These are phyloP conservation scores for Takashimella koratensis DNA, from an alignment of 1,284 basidiomycete species.

Conservation along the genomic window DNA sequence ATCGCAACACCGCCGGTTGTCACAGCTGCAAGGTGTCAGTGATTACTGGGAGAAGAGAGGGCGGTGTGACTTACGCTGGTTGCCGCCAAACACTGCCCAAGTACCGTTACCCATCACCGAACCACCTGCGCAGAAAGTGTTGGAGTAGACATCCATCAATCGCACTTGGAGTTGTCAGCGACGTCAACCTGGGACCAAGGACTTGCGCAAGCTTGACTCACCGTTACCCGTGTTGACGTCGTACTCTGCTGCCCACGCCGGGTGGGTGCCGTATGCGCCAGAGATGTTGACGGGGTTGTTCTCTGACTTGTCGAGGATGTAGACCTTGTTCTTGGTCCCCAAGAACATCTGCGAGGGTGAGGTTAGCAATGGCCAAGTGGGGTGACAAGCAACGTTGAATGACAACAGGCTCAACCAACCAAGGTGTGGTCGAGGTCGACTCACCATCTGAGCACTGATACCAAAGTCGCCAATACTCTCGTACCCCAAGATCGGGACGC, in stretches of 20 bases:
- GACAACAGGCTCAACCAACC: conserved; percentile 2
- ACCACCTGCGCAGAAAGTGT: conserved; percentile 67
- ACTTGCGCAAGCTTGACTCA: conserved; percentile 14
- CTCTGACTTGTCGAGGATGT: conserved; percentile 53
- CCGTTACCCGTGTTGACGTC: conserved; percentile 50
- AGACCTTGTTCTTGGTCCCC: conserved; percentile 51
- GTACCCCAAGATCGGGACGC: conserved; percentile 33
- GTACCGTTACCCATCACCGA: conserved; percentile 54
- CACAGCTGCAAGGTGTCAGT: conserved; percentile 26
- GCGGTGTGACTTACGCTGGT: conserved; percentile 62
- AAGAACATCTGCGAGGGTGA: conserved; percentile 49
- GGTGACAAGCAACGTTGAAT: not conserved
- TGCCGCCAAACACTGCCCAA: conserved; percentile 55
- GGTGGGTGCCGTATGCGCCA: conserved; percentile 44
- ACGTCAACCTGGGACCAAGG: not conserved
- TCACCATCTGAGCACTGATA: conserved; percentile 48
- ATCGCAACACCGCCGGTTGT: conserved; percentile 42
- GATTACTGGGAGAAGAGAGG: not conserved
- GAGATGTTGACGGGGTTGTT: conserved; percentile 59
- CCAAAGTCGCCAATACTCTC: conserved; percentile 41
- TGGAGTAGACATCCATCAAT: conserved; percentile 69
- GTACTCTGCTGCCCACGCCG: conserved; percentile 52
- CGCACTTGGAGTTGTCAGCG: conserved; percentile 20
- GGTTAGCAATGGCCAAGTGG: not conserved
- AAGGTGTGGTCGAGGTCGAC: conserved; percentile 5